Evolutionary conservation across 352 stramenopile species (phyloP), one percentile per base, ranked within the genome.

Genomic region (Pelagophyceae sp.): DNA sequence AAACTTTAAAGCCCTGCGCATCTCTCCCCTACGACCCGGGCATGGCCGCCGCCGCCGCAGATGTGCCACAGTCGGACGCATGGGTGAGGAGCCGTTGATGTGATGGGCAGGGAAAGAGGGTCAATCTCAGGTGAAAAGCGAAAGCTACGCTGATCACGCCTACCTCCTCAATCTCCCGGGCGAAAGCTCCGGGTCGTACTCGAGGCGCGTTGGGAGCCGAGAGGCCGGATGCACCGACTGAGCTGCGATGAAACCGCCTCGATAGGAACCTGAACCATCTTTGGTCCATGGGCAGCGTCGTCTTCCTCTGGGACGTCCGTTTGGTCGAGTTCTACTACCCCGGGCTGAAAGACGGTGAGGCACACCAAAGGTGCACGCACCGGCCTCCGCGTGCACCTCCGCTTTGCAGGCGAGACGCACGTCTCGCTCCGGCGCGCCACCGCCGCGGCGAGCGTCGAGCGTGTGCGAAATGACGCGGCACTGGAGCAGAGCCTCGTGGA

Each of bases 111-210:
- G n/a, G n/a, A n/a, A n/a, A n/a, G n/a, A n/a, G n/a, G n/a, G n/a
- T n/a, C n/a, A n/a, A n/a, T n/a, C n/a, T n/a, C n/a, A n/a, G 31
- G 64, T 72, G 19, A 32, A 72, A 11, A 19, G 19, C 64, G 64
- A 6, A 11, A 32, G 40, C 64, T 72, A 72, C 35, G 29, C 64
- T 3, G 3, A n/a, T 11, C 40, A 72, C 64, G 19, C 5, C 15
- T 72, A 51, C 64, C 5, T 72, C 15, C 35, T 72, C 31, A 72
- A 72, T 32, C 35, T 72, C 15, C 64, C 64, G 31, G 64, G 64
- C 6, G 17, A 15, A 3, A 72, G 19, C 32, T 33, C 15, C 64
- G 64, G 64, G 31, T 51, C 32, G 19, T 72, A 72, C 35, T 51
- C 32, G 32, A 6, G 64, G 64, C 37, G 40, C 64, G 19, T 72